Evolutionary conservation across 352 stramenopile genomes (phyloP).

Genomic region (Thalassiosira mediterranea): DNA sequence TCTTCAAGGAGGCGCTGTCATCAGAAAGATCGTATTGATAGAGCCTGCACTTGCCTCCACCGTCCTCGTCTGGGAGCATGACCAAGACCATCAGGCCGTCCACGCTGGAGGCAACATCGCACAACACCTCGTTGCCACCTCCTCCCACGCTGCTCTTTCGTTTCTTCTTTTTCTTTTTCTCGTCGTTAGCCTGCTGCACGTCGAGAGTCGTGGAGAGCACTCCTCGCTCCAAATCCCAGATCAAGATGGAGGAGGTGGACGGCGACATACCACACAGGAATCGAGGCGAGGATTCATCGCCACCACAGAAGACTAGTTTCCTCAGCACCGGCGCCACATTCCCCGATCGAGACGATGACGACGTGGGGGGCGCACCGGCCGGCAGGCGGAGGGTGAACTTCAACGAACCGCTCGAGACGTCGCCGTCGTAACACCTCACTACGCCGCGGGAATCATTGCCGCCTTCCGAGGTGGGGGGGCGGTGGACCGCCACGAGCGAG

Average conservation of each 20-base stretch:
- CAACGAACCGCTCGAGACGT: slow-evolving; percentile 32
- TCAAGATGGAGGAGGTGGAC: slow-evolving; percentile 20
- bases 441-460: slow-evolving; percentile 4
- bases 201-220: slow-evolving; percentile 43
- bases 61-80: slow-evolving; percentile 8
- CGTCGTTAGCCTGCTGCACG: slow-evolving; percentile 1
- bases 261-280: slow-evolving; percentile 19
- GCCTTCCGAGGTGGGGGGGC: no score
- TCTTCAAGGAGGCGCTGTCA: slow-evolving; percentile 8
- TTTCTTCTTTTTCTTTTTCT: slow-evolving; percentile 30
- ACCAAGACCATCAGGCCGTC: slow-evolving; percentile 26
- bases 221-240: slow-evolving; percentile 59
- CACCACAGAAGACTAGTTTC: slow-evolving; percentile 36
- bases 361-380: background rate
- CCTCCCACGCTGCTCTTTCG: slow-evolving; percentile 11
- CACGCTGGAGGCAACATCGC: slow-evolving; percentile 17
- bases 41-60: slow-evolving; percentile 31
- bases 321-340: background rate
- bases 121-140: slow-evolving; percentile 13
- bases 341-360: background rate
- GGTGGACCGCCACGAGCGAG: slow-evolving; percentile 36
- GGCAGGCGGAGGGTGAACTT: slow-evolving; percentile 55
- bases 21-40: slow-evolving; percentile 45
- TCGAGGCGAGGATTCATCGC: background rate
- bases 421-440: slow-evolving; percentile 51